phyloP scores from a whole-genome alignment of 2,329 filamentous ascomycete genomes.

The Lachnellula arida region DNA sequence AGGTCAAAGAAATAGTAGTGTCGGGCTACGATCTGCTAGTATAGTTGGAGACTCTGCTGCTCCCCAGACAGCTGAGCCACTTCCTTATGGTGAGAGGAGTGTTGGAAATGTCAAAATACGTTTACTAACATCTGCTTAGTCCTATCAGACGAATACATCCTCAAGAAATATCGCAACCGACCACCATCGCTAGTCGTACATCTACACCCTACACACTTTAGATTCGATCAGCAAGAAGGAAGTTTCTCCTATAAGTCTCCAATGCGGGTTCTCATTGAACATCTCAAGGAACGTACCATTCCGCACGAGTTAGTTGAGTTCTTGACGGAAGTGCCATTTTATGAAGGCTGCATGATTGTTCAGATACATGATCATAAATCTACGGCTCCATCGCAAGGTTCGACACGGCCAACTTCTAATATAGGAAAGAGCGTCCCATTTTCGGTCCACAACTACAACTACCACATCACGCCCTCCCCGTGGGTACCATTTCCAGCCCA shows the following conservation, averaged over 20 bases:
- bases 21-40: constrained; percentile 46
- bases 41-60: constrained; percentile 40
- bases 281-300: constrained; percentile 69
- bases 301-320: constrained; percentile 86
- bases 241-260: constrained; percentile 90
- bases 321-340: constrained; percentile 74
- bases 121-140: constrained; percentile 45
- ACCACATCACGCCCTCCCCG: constrained; percentile 83
- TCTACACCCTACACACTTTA: constrained; percentile 78
- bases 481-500: constrained; percentile 70
- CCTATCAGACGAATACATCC: constrained; percentile 68
- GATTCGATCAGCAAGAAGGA: constrained; percentile 90
- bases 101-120: constrained; percentile 18
- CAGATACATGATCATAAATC: constrained; percentile 87
- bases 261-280: constrained; percentile 75
- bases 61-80: constrained; percentile 40
- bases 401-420: constrained; percentile 47
- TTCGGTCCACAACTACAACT: constrained; percentile 90
- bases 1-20: constrained; percentile 45
- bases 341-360: constrained; percentile 92
- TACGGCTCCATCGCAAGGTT: constrained; percentile 54
- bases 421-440: constrained; percentile 63
- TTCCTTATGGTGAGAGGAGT: constrained; percentile 46
- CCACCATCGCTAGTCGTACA: constrained; percentile 84
- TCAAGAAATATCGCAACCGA: constrained; percentile 70